Base-by-base conservation (phyloP, 2,329 filamentous ascomycete genomes). In the Cryphonectria nitschkei region DNA sequence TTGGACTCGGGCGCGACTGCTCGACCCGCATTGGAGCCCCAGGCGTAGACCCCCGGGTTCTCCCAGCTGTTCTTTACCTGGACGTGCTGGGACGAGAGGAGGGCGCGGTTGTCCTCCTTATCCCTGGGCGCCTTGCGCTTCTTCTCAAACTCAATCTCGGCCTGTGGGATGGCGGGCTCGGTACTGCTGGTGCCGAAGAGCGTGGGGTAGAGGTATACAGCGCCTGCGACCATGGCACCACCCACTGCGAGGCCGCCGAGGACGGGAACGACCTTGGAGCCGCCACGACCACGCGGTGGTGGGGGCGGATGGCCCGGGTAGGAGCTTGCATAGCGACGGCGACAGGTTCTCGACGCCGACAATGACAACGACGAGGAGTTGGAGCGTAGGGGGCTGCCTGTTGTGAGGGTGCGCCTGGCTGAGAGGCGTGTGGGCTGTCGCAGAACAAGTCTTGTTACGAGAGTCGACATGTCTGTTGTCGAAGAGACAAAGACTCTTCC, bases 41-140 rank as follows among this genome's bases (percentile, higher is more conserved):
- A 99, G 6, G 92, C 90, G 81, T 97, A 98, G 0, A 98, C 92
- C 1, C 95, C 96, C 0, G 96, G 95, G 72, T 93, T 90, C 80
- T 89, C 88, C 86, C 87, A 90, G 80, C 93, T 97, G 78, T 89
- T 89, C 82, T 93, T 94, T 71, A 97, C 92, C 82, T 98, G 95
- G 7, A 93, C 82, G 81, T 97, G 94, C 79, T 97, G 93, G 14
- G 92, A 93, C 78, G 92, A 95, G 75, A 97, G 89, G 70, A 92
- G 81, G 69, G 94, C 92, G 70, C 92, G 83, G 73, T 91, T 90
- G 74, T 94, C 91, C 79, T 95, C 93, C 74, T 89, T 89, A 8
- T 89, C 90, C 0, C 82, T 79, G 34, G 85, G 83, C 73, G 86
- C 84, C 73, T 82, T 84, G 69, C 90, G 85, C 34, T 88, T 81